Evolutionary conservation across 169 alveolate species (phyloP).

Genomic region (Cystoisospora suis): DNA sequence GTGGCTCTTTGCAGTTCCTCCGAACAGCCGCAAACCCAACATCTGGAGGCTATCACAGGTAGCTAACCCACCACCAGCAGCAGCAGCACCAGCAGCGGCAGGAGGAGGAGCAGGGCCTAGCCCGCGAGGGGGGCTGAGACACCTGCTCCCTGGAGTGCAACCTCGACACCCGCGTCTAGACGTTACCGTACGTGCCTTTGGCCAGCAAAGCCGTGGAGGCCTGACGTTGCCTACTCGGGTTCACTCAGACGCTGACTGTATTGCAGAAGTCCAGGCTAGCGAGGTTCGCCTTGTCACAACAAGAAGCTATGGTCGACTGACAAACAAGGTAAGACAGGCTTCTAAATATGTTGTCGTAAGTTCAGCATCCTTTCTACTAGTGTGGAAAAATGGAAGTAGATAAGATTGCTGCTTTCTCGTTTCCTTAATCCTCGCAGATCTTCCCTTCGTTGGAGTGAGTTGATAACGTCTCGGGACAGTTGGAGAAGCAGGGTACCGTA

Average conservation of each 20-base stretch:
- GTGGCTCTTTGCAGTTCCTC: too few species aligned
- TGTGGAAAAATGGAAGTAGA: not conserved
- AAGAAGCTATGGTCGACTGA: not conserved
- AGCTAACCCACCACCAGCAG: too few species aligned
- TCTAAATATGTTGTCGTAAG: not conserved
- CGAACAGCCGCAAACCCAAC: too few species aligned
- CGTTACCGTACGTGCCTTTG: constrained; percentile 11
- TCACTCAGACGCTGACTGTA: not conserved
- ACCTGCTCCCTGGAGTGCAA: not conserved
- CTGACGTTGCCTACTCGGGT: not conserved
- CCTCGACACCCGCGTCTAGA: not conserved
- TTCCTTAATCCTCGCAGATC: not conserved
- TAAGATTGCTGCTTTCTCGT: not conserved
- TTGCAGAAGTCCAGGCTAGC: not conserved
- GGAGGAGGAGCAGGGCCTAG: too few species aligned
- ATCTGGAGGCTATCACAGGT: too few species aligned
- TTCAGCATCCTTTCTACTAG: not conserved
- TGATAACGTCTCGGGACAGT: not conserved
- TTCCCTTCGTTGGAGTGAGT: not conserved
- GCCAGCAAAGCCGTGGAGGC: not conserved
- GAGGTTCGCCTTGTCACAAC: constrained; percentile 12
- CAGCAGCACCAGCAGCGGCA: too few species aligned
- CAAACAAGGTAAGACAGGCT: not conserved
- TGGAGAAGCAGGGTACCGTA: not conserved
- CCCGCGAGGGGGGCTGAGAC: too few species aligned